Percentiles rank a stretch among this genome's conserved stretches.
Evolutionary conservation across 192 early-diverging fungal genomes (phyloP).

Genomic region (Coemansia nantahalensis): DNA sequence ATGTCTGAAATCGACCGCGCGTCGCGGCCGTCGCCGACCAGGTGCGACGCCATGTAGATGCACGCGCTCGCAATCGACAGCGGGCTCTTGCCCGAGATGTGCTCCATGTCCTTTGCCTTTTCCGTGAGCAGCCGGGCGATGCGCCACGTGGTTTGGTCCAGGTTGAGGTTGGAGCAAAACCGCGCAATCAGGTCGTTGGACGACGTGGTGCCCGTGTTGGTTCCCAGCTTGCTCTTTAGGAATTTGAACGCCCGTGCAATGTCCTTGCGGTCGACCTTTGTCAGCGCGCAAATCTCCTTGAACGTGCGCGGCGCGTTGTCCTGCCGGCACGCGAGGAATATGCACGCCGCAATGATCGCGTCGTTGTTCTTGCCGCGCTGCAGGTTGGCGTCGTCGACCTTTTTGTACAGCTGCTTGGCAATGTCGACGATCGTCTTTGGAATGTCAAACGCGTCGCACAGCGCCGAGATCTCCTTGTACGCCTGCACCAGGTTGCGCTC

Average conservation of each 20-base stretch:
- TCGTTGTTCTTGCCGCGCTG: constrained; percentile 79
- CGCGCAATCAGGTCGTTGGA: constrained; percentile 75
- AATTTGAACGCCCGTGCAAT: constrained; percentile 75
- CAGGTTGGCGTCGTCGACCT: constrained; percentile 83
- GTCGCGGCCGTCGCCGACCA: constrained; percentile 63
- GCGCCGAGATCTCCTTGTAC: constrained; percentile 83
- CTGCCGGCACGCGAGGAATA: constrained; percentile 89
- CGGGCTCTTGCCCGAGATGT: constrained; percentile 89
- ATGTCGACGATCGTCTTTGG: constrained; percentile 78
- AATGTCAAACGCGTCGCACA: constrained; percentile 84
- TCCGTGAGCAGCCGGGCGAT: constrained; percentile 68
- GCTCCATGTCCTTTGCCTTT: constrained; percentile 76
- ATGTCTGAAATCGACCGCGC: constrained; percentile 81
- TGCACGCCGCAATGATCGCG: constrained; percentile 87
- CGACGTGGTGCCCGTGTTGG: constrained; percentile 61
- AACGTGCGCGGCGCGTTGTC: constrained; percentile 84
- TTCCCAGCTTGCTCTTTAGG: constrained; percentile 55
- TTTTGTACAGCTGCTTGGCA: constrained; percentile 92
- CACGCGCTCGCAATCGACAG: constrained; percentile 92
- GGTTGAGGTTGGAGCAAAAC: constrained; percentile 76
- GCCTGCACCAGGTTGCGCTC: constrained; percentile 77
- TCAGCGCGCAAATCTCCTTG: constrained; percentile 88
- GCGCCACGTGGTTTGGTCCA: constrained; percentile 67
- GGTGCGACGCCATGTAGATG: constrained; percentile 80
- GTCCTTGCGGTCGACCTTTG: constrained; percentile 91